A percentile compares a stretch with the other conserved stretches of the same genome.
Conservation (phyloP, 352 stramenopile species). For the Globisporangium emineosum region DNA sequence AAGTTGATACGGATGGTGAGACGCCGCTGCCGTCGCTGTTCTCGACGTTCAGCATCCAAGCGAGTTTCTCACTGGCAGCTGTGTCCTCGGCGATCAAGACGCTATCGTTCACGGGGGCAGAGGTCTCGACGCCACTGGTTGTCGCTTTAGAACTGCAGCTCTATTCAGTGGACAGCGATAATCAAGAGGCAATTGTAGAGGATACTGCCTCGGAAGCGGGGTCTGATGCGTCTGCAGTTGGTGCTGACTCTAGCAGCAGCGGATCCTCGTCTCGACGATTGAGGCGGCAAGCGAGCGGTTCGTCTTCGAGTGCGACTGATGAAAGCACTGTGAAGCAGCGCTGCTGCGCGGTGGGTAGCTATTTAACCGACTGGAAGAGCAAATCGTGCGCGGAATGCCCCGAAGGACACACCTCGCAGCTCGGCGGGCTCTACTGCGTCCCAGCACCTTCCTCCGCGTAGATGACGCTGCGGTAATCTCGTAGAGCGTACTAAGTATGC, state of each 20-base stretch:
- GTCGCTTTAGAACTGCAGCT: not conserved
- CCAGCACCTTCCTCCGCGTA: not conserved
- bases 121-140: not conserved
- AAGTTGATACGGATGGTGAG: not conserved
- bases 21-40: not conserved
- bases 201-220: not conserved
- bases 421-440: not conserved
- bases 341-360: not conserved
- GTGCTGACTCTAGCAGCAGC: not conserved
- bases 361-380: not conserved
- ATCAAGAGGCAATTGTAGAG: not conserved
- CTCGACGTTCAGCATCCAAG: conserved; percentile 2
- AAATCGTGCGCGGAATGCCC: not conserved
- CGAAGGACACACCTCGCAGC: not conserved
- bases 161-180: not conserved
- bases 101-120: not conserved
- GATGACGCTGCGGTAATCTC: not conserved
- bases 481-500: too few relatives aligned
- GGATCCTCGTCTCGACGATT: not conserved
- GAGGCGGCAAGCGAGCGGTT: not conserved
- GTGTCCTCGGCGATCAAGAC: conserved; percentile 2
- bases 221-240: not conserved
- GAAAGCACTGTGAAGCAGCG: not conserved
- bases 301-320: not conserved
- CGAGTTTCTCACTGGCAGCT: not conserved